phyloP scores from a whole-genome alignment of 2,329 filamentous ascomycete genomes.

The Colletotrichum eremochloae region DNA sequence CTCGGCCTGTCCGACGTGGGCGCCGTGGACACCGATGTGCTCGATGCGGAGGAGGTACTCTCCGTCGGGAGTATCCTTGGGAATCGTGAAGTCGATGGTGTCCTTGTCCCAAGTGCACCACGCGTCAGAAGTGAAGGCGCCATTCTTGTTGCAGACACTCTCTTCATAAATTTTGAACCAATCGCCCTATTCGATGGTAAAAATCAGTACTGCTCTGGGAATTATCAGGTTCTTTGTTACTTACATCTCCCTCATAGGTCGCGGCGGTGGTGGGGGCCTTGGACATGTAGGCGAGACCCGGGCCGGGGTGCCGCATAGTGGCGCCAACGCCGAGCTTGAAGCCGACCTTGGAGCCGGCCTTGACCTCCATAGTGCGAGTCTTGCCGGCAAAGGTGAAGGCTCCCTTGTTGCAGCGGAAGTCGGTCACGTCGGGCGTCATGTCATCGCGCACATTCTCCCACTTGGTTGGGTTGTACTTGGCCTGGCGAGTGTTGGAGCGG shows the following conservation, averaged over 20 bases:
- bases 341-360: constrained; percentile 44
- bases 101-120: constrained; percentile 45
- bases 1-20: not conserved
- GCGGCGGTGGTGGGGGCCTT: constrained; percentile 47
- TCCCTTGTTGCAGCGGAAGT: constrained; percentile 50
- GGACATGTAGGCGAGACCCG: constrained; percentile 47
- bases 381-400: constrained; percentile 45
- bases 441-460: constrained; percentile 46
- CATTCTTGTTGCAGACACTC: constrained; percentile 43
- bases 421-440: constrained; percentile 44
- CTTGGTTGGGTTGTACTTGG: constrained; percentile 48
- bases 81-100: constrained; percentile 51
- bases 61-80: constrained; percentile 51
- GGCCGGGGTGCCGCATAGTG: constrained; percentile 44
- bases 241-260: constrained; percentile 48
- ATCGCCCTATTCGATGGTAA: constrained; percentile 12
- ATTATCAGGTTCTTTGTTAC: too few species aligned
- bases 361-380: constrained; percentile 46
- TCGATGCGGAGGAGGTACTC: constrained; percentile 54
- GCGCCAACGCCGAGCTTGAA: constrained; percentile 44
- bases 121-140: constrained; percentile 44
- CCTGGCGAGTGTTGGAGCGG: constrained; percentile 45
- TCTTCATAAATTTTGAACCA: constrained; percentile 48
- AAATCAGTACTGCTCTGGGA: too few species aligned
- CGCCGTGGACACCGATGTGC: constrained; percentile 48